Evolutionary conservation across 495 filamentous ascomycete genomes (phyloP), one percentile per base, ranked within the genome.

Genomic region (Aspergillus sparsus): DNA sequence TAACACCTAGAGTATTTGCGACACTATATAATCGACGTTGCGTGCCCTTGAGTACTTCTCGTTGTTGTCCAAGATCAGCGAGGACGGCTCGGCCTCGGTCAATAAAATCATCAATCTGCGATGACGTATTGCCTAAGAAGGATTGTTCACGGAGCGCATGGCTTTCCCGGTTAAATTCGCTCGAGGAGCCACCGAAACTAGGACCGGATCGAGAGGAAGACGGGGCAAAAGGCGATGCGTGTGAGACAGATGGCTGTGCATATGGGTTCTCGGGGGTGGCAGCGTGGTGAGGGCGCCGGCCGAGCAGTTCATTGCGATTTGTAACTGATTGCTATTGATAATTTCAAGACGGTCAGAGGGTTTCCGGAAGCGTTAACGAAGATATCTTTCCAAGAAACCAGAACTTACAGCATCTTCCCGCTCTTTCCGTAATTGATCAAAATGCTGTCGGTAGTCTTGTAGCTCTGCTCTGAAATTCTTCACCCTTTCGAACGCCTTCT

Each of bases 221-320:
- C n/a, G 69, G 72, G 9, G 68, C 73, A 58, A 77, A 71, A 39
- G 79, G 69, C 39, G 74, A 78, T 45, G 74, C 74, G 51, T 66
- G 74, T 39, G 74, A 72, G 61, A 70, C 76, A 2, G 81, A 73
- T 7, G 82, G 69, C 66, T 89, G 85, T 5, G 91, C 84, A 70
- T 98, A 98, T 0, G 94, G 95, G 68, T 98, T 98, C 74, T 98
- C 94, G 8, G 94, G 94, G 1, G 94, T 99, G 18, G 86, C 82
- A 13, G 90, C 83, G 49, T 90, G 82, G 68, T 96, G 93, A 15
- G 93, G 91, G 12, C 94, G 84, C n/a, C 95, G 84, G 15, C 93
- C 93, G 1, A 98, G 82, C 27, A 99, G 85, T 71, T 99, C 95
- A 53, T 80, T 82, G 57, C 92, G 85, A 68, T 92, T 88, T 56